Conservation (phyloP, 108 stramenopile genomes). For the Cafeteria roenbergensis region DNA sequence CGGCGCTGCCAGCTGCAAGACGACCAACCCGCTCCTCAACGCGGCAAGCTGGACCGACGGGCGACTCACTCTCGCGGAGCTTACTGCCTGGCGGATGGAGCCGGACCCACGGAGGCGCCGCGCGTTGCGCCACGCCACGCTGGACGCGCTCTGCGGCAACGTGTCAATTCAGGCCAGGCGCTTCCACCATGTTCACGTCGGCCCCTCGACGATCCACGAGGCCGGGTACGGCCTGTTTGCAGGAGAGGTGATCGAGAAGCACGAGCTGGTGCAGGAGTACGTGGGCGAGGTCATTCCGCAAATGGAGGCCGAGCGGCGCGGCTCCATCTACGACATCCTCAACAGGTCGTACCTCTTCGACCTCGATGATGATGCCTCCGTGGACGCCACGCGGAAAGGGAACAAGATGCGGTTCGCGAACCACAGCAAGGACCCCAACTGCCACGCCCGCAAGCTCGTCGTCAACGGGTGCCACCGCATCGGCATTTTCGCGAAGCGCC, state of each 20-base stretch:
- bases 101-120: no score
- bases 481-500: conserved; percentile 58
- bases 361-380: conserved; percentile 45
- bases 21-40: not conserved
- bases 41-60: not conserved
- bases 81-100: not conserved
- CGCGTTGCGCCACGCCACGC: not conserved
- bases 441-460: conserved; percentile 40
- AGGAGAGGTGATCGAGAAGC: conserved; percentile 48
- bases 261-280: conserved; percentile 66
- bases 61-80: not conserved
- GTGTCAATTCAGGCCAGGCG: conserved; percentile 55
- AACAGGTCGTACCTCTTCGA: conserved; percentile 66
- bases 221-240: conserved; percentile 70
- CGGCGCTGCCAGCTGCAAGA: no score
- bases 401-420: conserved; percentile 66
- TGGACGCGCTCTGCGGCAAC: conserved; percentile 43
- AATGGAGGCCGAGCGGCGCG: conserved; percentile 67
- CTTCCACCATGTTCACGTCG: conserved; percentile 47
- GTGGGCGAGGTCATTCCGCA: conserved; percentile 62
- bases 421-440: conserved; percentile 55
- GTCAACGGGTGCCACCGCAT: conserved; percentile 63
- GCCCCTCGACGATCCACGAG: conserved; percentile 40
- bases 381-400: conserved; percentile 65
- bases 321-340: conserved; percentile 54